Evolutionary conservation across 1,284 basidiomycete genomes (phyloP).

Genomic region (Pseudozyma flocculosa): DNA sequence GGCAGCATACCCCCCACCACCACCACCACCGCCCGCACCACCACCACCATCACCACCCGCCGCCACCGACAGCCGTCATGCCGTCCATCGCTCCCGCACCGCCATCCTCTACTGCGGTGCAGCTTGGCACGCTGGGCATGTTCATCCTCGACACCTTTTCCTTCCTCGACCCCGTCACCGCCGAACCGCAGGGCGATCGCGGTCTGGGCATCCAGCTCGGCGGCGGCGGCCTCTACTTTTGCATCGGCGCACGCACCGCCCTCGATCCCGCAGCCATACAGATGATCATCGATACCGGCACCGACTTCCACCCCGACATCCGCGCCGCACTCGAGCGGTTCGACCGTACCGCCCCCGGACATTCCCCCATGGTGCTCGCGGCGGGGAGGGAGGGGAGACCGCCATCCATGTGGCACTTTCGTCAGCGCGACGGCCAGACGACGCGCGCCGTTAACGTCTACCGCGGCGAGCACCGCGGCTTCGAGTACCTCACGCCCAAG

Average conservation of each 20-base stretch:
- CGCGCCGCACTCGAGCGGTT: slow-evolving; percentile 67
- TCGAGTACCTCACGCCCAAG: slow-evolving; percentile 76
- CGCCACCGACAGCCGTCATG: neutral
- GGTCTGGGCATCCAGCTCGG: slow-evolving; percentile 68
- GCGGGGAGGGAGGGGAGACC: neutral
- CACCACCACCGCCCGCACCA: too few relatives aligned
- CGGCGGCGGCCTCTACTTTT: slow-evolving; percentile 72
- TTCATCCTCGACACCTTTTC: slow-evolving; percentile 44
- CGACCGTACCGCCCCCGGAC: slow-evolving; percentile 62
- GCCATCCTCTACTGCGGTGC: neutral
- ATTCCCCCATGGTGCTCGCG: too few relatives aligned
- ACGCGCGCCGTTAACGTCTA: slow-evolving; percentile 76
- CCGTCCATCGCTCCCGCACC: slow-evolving; percentile 1
- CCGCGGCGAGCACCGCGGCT: slow-evolving; percentile 70
- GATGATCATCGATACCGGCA: slow-evolving; percentile 80
- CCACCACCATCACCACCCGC: slow-evolving; percentile 1
- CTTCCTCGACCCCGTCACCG: slow-evolving; percentile 14
- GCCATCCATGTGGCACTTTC: slow-evolving; percentile 71
- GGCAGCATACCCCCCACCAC: too few relatives aligned
- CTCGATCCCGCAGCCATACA: slow-evolving; percentile 14
- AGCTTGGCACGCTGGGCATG: slow-evolving; percentile 37
- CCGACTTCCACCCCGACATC: slow-evolving; percentile 71
- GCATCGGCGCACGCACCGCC: slow-evolving; percentile 79
- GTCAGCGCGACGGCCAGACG: slow-evolving; percentile 68
- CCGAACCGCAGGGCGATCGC: slow-evolving; percentile 22